phyloP scores from a whole-genome alignment of 306 rosid species.

The Cucumis sativus region DNA sequence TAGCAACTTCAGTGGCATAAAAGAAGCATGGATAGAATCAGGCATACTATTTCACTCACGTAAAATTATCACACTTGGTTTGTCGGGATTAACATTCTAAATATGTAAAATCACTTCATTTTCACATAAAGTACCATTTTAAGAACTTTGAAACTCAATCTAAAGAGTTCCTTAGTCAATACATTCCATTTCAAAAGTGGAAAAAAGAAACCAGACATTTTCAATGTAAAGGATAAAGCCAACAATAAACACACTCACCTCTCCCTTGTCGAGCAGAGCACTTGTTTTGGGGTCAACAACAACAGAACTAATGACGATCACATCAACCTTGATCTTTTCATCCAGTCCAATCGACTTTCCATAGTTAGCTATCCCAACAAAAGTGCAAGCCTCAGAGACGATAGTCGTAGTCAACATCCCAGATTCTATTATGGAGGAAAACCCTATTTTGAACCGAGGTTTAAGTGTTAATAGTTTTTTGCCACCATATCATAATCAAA shows the following conservation, averaged over 20 bases:
- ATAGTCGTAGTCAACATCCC: slow-evolving; percentile 24
- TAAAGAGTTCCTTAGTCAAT: neutral
- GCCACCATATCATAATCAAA: slow-evolving; percentile 31
- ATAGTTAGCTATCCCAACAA: slow-evolving; percentile 74
- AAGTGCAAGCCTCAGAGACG: slow-evolving; percentile 59
- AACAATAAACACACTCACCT: slow-evolving; percentile 29
- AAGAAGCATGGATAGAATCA: neutral
- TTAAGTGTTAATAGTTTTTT: slow-evolving; percentile 83
- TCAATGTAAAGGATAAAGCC: neutral
- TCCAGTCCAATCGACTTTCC: slow-evolving; percentile 74
- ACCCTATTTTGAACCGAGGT: slow-evolving; percentile 80
- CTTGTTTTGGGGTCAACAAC: slow-evolving; percentile 84
- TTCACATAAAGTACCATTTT: too few relatives aligned
- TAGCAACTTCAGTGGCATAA: neutral
- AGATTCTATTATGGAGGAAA: slow-evolving; percentile 62
- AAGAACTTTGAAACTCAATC: too few relatives aligned
- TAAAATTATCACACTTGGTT: neutral
- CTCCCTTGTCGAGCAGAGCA: slow-evolving; percentile 90
- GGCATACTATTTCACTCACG: neutral
- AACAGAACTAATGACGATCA: slow-evolving; percentile 77
- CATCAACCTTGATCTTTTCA: slow-evolving; percentile 70
- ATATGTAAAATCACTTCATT: too few relatives aligned
- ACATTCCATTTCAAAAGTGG: neutral
- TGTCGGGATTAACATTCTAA: neutral
- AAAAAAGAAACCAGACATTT: neutral